Percentiles rank a stretch among this genome's conserved stretches.
phyloP scores from a whole-genome alignment of 176 grass and related monocot species.

The Ananas comosus region DNA sequence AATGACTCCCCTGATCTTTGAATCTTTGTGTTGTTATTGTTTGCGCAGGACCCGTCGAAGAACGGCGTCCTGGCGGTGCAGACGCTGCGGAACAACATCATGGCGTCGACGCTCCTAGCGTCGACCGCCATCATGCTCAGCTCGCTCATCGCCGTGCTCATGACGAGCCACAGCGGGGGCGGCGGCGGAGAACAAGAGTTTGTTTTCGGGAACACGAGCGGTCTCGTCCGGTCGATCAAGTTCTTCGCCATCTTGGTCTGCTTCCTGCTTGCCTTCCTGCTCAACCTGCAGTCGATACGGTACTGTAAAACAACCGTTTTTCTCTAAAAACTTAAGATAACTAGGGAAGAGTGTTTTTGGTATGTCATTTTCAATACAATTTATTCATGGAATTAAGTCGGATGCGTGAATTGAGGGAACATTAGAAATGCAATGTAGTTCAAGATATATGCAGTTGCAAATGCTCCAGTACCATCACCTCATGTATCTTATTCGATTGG shows the following conservation, averaged over 20 bases:
- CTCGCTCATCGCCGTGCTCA: conserved; percentile 60
- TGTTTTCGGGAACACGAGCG: conserved; percentile 23
- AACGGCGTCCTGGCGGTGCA: conserved; percentile 70
- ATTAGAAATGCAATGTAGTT: too few species aligned
- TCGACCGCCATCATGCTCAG: conserved; percentile 69
- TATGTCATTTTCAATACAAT: too few species aligned
- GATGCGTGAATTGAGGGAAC: too few species aligned
- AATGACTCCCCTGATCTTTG: too few species aligned
- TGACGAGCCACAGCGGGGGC: conserved; percentile 25
- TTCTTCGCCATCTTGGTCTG: conserved; percentile 65
- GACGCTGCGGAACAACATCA: conserved; percentile 88
- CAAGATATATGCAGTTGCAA: too few species aligned
- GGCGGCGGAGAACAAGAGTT: background rate
- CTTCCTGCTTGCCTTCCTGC: conserved; percentile 76
- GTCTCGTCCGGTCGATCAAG: conserved; percentile 34
- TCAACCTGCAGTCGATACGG: conserved; percentile 73
- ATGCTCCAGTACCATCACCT: too few species aligned
- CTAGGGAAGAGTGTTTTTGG: too few species aligned
- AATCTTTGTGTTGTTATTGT: background rate
- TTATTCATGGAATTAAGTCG: too few species aligned
- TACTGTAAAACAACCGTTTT: background rate
- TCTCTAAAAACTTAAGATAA: too few species aligned
- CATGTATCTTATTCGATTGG: too few species aligned
- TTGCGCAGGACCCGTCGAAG: conserved; percentile 45
- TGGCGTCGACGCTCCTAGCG: conserved; percentile 77